phyloP scores from a whole-genome alignment of 768 basidiomycete genomes.

The Boletus edulis region DNA sequence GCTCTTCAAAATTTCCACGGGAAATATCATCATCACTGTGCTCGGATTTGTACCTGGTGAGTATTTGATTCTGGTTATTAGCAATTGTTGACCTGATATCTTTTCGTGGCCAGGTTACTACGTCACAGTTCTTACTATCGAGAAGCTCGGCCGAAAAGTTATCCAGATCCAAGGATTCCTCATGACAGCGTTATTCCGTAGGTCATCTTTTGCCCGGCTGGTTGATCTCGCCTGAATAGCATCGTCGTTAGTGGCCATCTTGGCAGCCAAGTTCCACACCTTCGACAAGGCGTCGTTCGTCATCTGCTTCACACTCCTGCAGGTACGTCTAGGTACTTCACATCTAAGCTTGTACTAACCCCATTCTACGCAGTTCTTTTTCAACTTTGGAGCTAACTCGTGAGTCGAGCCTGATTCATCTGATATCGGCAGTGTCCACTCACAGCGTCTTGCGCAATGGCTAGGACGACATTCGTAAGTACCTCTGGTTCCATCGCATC shows the following conservation, averaged over 20 bases:
- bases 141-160: constrained; percentile 68
- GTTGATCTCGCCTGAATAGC: neutral
- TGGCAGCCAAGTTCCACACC: constrained; percentile 61
- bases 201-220: constrained; percentile 4
- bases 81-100: neutral
- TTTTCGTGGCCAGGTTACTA: constrained; percentile 55
- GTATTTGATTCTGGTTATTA: neutral
- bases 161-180: constrained; percentile 79
- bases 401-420: constrained; percentile 26
- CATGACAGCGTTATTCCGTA: constrained; percentile 65
- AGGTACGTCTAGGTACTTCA: constrained; percentile 32
- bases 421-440: neutral
- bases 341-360: neutral
- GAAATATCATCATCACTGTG: constrained; percentile 68
- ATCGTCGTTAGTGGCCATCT: constrained; percentile 50
- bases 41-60: constrained; percentile 78
- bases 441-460: neutral
- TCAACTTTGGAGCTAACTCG: constrained; percentile 79
- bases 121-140: constrained; percentile 63
- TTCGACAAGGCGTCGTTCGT: constrained; percentile 62
- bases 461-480: constrained; percentile 52
- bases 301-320: constrained; percentile 68
- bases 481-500: neutral
- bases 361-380: constrained; percentile 55
- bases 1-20: constrained; percentile 64